These are phyloP conservation scores for Crotalaria pallida DNA, from an alignment of 306 rosid species.

Conservation along the genomic window DNA sequence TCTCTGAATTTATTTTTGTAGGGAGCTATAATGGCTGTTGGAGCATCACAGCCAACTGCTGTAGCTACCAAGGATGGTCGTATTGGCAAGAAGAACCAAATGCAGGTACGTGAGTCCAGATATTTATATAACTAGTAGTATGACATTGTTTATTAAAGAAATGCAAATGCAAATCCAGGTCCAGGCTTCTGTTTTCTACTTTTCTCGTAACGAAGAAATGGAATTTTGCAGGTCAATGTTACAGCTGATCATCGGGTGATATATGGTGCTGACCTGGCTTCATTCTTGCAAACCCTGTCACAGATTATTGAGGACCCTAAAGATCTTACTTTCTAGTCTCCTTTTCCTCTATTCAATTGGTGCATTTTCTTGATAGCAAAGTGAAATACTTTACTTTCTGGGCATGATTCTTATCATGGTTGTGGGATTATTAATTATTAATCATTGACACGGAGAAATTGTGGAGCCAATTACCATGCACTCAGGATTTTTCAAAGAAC, in stretches of 20 bases:
- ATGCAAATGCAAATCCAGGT: neutral
- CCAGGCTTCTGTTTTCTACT: slow-evolving; percentile 18
- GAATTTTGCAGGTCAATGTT: slow-evolving; percentile 70
- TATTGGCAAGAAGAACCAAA: slow-evolving; percentile 83
- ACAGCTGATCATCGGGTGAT: slow-evolving; percentile 98
- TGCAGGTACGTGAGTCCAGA: slow-evolving; percentile 61
- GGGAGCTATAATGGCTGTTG: slow-evolving; percentile 99
- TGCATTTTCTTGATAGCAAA: neutral
- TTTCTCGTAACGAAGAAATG: slow-evolving; percentile 3
- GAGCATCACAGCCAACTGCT: slow-evolving; percentile 70
- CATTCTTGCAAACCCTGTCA: slow-evolving; percentile 90
- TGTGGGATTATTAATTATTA: neutral
- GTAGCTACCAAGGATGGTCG: slow-evolving; percentile 92
- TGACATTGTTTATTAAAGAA: neutral
- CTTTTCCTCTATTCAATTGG: slow-evolving; percentile 7
- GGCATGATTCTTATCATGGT: slow-evolving; percentile 12
- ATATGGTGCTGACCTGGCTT: slow-evolving; percentile 88
- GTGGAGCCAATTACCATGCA: slow-evolving; percentile 15
- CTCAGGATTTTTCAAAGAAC: slow-evolving; percentile 19
- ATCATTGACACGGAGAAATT: slow-evolving; percentile 7
- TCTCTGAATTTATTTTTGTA: slow-evolving; percentile 26
- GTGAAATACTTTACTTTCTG: neutral
- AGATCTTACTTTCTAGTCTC: slow-evolving; percentile 84
- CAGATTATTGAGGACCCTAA: slow-evolving; percentile 86
- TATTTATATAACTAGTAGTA: neutral